Base-by-base conservation (phyloP, 75 land plant species). In the Pinus taeda region DNA sequence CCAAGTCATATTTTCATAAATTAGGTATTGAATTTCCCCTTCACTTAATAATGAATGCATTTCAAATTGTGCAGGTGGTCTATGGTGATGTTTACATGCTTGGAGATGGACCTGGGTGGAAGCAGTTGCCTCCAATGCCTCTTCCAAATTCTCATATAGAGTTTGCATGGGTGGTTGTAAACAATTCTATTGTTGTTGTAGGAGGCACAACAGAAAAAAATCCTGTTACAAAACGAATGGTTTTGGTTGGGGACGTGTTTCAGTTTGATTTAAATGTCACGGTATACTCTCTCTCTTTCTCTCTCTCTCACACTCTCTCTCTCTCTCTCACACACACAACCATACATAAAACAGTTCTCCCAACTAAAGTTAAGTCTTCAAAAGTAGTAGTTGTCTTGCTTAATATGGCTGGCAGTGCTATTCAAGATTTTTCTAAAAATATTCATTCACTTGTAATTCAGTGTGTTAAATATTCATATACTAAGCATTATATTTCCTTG, bases 141-240 rank as follows among this genome's bases (percentile, higher is more conserved):
- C 90, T 89, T 53, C 93, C 98, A 17, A 74, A 89, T 77, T 96
- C 99, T 30, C 99, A 96, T 77, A 94, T 96, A 59, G 99, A 96
- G 90, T 94, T 88, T 89, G 90, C 99, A 24, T 96, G 99, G 99
- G 82, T 73, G n/a, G 37, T 89, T 76, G 95, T 96, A 57, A 96
- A 96, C 76, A 85, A 85, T 76, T 94, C 99, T 57, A 81, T 96
- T 59, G 73, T 94, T 0, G 87, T 89, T 57, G 88, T 81, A 5
- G 99, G 99, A 63, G 99, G 99, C 58, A 90, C 99, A 15, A 96
- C 99, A 30, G 90, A 92, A 60, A 96, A 96, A 81, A 91, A 96
- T 75, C 99, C 98, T 14, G 81, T 82, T 59, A 96, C 93, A 64
- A 96, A 94, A 79, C 82, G 84, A 83, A 94, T 96, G 98, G 87